Evolutionary conservation across 306 rosid species (phyloP), one percentile per base, ranked within the genome.

Genomic region (Vigna angularis): DNA sequence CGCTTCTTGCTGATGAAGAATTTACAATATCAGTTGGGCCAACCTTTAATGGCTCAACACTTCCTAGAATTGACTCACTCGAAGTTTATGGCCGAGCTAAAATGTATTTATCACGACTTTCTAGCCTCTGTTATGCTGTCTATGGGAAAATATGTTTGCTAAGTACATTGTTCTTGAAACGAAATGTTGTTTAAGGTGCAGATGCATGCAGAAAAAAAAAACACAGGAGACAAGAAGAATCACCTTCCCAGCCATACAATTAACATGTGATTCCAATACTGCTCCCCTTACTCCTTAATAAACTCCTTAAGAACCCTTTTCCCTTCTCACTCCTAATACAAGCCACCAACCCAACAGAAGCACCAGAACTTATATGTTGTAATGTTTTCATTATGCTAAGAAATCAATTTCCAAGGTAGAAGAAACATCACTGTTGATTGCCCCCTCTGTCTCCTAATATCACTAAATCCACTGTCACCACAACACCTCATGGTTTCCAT

Each of bases 371-470:
- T 70, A 24, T 64, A 67, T 61, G 74, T 68, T 79, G 80, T 68
- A 67, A 76, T 86, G 87, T 83, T 80, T 81, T 70, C 74, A 68
- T 52, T 79, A 72, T 70, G 80, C 85, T 68, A 63, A 63, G 63
- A 79, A 26, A 61, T 66, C 88, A 85, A 85, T 83, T 87, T 59
- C 77, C 86, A n/a, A n/a, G n/a, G n/a, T n/a, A n/a, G n/a, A n/a
- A n/a, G n/a, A n/a, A n/a, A n/a, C n/a, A n/a, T n/a, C n/a, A n/a
- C n/a, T n/a, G n/a, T n/a, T n/a, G n/a, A n/a, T n/a, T n/a, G n/a
- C n/a, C n/a, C n/a, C n/a, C n/a, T n/a, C n/a, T n/a, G n/a, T n/a
- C n/a, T n/a, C n/a, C n/a, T n/a, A n/a, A n/a, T n/a, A n/a, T n/a
- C n/a, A n/a, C n/a, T n/a, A n/a, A n/a, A n/a, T n/a, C n/a, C n/a